Evolutionary conservation across 2,329 filamentous ascomycete species (phyloP).

Genomic region (Periconia macrospinosa): DNA sequence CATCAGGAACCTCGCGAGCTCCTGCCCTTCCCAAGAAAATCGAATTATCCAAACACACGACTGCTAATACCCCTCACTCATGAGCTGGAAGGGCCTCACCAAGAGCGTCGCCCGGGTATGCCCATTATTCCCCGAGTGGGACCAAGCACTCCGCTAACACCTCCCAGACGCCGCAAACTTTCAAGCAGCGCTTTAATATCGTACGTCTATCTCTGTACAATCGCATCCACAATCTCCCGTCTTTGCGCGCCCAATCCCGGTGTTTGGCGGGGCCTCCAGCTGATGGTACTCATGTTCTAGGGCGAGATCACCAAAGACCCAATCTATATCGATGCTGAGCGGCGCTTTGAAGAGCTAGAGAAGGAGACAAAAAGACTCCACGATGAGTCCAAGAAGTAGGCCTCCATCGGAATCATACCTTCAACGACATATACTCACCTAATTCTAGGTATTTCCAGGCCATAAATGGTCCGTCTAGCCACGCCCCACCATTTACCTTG

Average conservation of each 20-base stretch:
- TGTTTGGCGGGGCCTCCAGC: constrained; percentile 13
- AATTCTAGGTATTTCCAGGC: constrained; percentile 76
- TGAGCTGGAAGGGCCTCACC: constrained; percentile 97
- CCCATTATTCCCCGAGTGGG: constrained; percentile 12
- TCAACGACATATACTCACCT: constrained; percentile 20
- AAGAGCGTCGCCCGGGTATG: constrained; percentile 85
- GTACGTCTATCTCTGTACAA: constrained; percentile 36
- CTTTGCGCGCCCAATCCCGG: constrained; percentile 22
- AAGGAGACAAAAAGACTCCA: constrained; percentile 95
- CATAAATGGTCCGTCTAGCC: constrained; percentile 70
- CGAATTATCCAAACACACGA: constrained; percentile 1
- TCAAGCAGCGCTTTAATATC: constrained; percentile 92
- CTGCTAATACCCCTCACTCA: constrained; percentile 45
- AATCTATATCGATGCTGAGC: constrained; percentile 91
- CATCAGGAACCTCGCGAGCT: constrained; percentile 6
- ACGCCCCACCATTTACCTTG: background rate
- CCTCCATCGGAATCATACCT: background rate
- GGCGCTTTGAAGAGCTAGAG: constrained; percentile 91
- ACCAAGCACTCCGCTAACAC: constrained; percentile 24
- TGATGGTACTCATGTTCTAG: constrained; percentile 32
- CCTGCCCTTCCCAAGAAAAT: constrained; percentile 4
- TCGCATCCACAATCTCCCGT: background rate
- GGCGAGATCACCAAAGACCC: constrained; percentile 94
- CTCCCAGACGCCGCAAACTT: constrained; percentile 77
- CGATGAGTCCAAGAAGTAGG: constrained; percentile 85